Evolutionary conservation across 805 yeast species (phyloP), one percentile per base, ranked within the genome.

Genomic region (Priceomyces medius): DNA sequence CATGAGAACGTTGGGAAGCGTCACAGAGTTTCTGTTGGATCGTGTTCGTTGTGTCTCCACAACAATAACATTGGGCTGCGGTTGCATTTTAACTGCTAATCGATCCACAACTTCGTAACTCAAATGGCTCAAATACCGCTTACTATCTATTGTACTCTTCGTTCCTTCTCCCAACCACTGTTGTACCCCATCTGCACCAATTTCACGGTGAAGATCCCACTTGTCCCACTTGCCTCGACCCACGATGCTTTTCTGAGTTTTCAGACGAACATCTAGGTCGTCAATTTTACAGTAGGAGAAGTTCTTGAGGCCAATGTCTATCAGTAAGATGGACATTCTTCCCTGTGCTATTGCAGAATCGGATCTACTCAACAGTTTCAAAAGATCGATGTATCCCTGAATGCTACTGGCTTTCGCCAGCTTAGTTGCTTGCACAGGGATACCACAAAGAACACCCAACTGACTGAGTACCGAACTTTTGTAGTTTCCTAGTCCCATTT

Each of bases 291-390:
- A 68, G 43, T 60, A 67, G 7, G 72, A 59, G 44, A 70, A 67
- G 53, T 70, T 68, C 50, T 67, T 68, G 41, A 69, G 46, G 5
- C 76, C 76, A 9, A 70, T 59, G 44, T 70, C 76, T 7, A 70
- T 54, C 18, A 71, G 55, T 3, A 66, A 42, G 2, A 58, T 41
- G 24, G 51, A 40, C 19, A 54, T 41, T 7, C 33, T 45, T n/a
- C 31, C 7, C 2, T 41, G 34, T 24, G 42, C 12, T 18, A 29
- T n/a, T n/a, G n/a, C n/a, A 12, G 28, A 20, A 12, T 26, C 21
- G 16, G 34, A 12, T 31, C 12, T 17, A 8, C 16, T 31, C 7
- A 38, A 8, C 9, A 18, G 13, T 14, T 26, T 9, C 13, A 37
- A 18, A 20, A 48, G 34, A 3, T 40, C 23, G 17, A 47, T 31